Conservation (phyloP, 2,329 filamentous ascomycete species). For the Acephala macrosclerotiorum region DNA sequence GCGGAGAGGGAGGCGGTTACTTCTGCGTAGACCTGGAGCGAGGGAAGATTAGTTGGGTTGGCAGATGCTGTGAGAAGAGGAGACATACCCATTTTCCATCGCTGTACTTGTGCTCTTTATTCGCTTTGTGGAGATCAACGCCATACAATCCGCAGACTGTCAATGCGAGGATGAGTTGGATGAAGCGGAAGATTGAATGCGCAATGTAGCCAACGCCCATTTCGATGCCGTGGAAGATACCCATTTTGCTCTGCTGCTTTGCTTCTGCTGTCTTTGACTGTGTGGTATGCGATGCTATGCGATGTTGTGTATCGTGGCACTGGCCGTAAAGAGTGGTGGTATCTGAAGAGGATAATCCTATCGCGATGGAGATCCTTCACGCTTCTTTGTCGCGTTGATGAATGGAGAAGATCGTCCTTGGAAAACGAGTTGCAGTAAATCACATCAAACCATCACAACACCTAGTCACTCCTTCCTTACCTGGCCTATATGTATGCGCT, state of each 20-base stretch:
- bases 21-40: constrained; percentile 77
- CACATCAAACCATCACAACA: constrained; percentile 11
- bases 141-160: constrained; percentile 83
- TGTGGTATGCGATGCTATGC: background rate
- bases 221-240: constrained; percentile 30
- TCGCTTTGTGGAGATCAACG: constrained; percentile 66
- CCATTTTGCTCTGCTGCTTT: constrained; percentile 30
- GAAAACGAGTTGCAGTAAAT: background rate
- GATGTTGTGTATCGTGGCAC: background rate
- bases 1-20: constrained; percentile 72
- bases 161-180: constrained; percentile 79
- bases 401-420: background rate
- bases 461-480: background rate
- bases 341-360: background rate
- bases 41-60: background rate
- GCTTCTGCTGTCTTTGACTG: background rate
- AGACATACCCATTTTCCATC: constrained; percentile 74
- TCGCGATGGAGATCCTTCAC: no score
- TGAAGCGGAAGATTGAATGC: constrained; percentile 71
- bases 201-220: constrained; percentile 52
- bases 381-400: background rate
- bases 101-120: constrained; percentile 55
- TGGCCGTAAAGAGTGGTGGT: background rate
- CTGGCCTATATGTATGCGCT: background rate
- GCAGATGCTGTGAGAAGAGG: background rate